Conservation (phyloP, 2,329 filamentous ascomycete species). For the Colletotrichum higginsianum region DNA sequence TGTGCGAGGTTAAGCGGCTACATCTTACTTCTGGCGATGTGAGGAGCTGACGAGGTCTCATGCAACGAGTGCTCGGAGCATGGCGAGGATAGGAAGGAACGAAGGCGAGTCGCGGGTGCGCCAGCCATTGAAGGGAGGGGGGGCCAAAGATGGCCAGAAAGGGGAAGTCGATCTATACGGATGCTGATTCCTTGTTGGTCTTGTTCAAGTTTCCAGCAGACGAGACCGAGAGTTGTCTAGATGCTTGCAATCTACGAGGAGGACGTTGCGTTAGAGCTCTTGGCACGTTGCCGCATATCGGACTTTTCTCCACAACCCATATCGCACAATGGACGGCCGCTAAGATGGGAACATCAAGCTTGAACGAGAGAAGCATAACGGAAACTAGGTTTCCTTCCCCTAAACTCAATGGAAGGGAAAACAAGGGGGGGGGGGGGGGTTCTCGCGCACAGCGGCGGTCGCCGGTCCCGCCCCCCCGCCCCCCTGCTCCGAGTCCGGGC, state of each 20-base stretch:
- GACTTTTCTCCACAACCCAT: not conserved
- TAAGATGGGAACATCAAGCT: not conserved
- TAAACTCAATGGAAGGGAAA: not conserved
- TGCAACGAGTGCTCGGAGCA: conserved; percentile 13
- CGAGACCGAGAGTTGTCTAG: not conserved
- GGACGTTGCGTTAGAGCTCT: conserved; percentile 35
- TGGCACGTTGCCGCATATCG: conserved; percentile 24
- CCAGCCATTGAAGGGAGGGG: not conserved
- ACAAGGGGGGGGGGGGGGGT: not conserved
- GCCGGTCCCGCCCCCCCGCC: too few species aligned
- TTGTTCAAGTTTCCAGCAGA: not conserved
- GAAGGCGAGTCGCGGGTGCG: not conserved
- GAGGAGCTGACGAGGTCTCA: conserved; percentile 12
- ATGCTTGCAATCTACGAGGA: conserved; percentile 20
- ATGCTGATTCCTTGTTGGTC: not conserved
- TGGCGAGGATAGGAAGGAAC: conserved; percentile 28
- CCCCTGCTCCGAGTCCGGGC: not conserved
- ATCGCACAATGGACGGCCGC: not conserved
- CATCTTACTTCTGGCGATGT: not conserved
- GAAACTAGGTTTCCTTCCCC: not conserved
- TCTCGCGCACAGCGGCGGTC: too few species aligned
- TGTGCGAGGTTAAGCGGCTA: not conserved
- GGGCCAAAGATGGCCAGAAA: not conserved
- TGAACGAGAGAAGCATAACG: conserved; percentile 5
- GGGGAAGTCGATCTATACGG: not conserved